A percentile compares a stretch with the other conserved stretches of the same genome.
These are phyloP conservation scores for Auricularia heimuer DNA, from an alignment of 768 basidiomycete genomes.

Conservation along the genomic window DNA sequence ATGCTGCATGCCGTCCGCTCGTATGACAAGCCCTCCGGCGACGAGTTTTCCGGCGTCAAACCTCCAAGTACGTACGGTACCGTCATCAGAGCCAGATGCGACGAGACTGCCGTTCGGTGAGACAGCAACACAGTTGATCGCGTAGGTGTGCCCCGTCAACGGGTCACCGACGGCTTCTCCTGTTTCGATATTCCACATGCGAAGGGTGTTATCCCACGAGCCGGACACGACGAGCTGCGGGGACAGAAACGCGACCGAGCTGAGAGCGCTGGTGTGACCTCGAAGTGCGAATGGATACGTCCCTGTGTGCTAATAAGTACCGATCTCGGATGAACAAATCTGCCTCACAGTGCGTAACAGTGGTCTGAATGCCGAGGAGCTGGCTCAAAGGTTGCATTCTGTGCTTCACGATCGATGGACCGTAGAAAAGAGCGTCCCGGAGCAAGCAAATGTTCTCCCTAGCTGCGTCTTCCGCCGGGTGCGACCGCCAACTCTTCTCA, in stretches of 20 bases:
- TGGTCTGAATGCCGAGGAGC: no score
- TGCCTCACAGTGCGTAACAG: no score
- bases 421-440: no score
- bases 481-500: no score
- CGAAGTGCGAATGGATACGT: not conserved
- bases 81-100: constrained; percentile 10
- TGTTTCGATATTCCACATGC: not conserved
- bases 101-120: constrained; percentile 12
- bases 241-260: constrained; percentile 8
- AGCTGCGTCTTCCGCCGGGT: no score
- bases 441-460: no score
- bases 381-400: no score
- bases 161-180: not conserved
- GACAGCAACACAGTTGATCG: constrained; percentile 7
- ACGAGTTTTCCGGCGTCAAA: constrained; percentile 2
- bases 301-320: not conserved
- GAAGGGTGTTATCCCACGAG: constrained; percentile 6
- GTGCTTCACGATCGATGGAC: no score
- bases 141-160: constrained; percentile 3
- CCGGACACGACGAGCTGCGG: constrained; percentile 4
- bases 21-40: not conserved
- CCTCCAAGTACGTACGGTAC: constrained; percentile 9
- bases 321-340: no score
- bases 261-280: not conserved
- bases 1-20: not conserved